phyloP scores from a whole-genome alignment of 495 filamentous ascomycete genomes.

The Staphylotrichum longicolle region DNA sequence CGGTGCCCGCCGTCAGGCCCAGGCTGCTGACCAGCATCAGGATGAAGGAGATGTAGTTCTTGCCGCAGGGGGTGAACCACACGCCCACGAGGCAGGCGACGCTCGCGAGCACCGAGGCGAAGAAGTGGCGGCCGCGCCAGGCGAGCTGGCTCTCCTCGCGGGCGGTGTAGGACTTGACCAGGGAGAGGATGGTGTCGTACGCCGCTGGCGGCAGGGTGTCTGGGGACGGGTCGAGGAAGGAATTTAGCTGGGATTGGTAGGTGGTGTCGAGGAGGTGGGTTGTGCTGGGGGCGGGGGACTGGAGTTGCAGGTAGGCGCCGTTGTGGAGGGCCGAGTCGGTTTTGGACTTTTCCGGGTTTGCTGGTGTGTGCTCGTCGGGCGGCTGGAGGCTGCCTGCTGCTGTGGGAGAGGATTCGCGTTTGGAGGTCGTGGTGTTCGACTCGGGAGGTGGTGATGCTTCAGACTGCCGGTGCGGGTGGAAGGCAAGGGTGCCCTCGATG shows the following conservation, averaged over 20 bases:
- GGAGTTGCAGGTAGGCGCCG: conserved; percentile 40
- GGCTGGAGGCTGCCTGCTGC: conserved; percentile 57
- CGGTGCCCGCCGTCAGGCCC: conserved; percentile 67
- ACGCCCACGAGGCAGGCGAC: conserved; percentile 72
- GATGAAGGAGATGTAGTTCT: conserved; percentile 76
- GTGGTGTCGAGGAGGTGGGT: conserved; percentile 28
- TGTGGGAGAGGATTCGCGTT: conserved; percentile 24
- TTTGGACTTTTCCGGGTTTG: conserved; percentile 15
- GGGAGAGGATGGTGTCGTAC: conserved; percentile 71
- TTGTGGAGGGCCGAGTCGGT: conserved; percentile 28
- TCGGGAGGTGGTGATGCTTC: conserved; percentile 9
- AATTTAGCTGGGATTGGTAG: conserved; percentile 27
- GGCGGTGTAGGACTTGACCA: conserved; percentile 61
- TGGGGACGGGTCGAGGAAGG: conserved; percentile 20
- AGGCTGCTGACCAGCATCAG: conserved; percentile 75
- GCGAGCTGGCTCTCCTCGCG: conserved; percentile 69
- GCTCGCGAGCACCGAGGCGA: conserved; percentile 59
- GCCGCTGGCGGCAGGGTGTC: conserved; percentile 35
- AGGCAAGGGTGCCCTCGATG: conserved; percentile 65
- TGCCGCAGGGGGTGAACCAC: conserved; percentile 77
- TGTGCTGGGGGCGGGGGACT: conserved; percentile 26
- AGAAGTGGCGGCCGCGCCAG: conserved; percentile 71
- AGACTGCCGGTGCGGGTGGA: conserved; percentile 30
- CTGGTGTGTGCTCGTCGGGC: conserved; percentile 71
- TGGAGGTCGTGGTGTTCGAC: conserved; percentile 7